These are phyloP conservation scores for Cladosporium oxysporum DNA, from an alignment of 2,329 filamentous ascomycete genomes.

Conservation along the genomic window DNA sequence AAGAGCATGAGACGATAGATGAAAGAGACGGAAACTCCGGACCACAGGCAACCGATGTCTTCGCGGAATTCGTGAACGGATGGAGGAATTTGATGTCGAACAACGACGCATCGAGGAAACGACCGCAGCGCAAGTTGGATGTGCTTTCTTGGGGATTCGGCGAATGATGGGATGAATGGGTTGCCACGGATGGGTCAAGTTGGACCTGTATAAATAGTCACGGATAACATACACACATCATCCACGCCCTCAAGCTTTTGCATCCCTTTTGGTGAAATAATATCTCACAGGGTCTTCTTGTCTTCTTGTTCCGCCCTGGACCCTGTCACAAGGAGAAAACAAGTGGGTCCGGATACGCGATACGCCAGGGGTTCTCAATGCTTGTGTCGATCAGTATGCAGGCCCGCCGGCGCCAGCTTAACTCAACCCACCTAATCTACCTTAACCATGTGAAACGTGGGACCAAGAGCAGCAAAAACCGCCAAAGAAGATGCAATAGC, in stretches of 20 bases:
- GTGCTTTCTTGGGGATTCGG: constrained; percentile 14
- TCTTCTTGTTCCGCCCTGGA: background rate
- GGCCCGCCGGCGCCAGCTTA: background rate
- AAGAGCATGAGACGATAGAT: background rate
- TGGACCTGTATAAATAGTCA: no score
- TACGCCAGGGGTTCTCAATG: constrained; percentile 1
- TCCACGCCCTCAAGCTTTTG: no score
- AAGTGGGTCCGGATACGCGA: background rate
- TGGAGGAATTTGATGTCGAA: constrained; percentile 2
- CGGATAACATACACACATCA: no score
- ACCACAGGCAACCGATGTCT: background rate
- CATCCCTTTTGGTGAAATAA: no score
- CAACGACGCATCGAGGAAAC: background rate
- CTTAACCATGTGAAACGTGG: constrained; percentile 10
- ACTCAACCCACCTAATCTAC: background rate
- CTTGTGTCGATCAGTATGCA: constrained; percentile 4
- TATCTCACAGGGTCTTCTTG: background rate
- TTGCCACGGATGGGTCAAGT: no score
- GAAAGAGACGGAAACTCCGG: background rate
- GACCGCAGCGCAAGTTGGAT: background rate
- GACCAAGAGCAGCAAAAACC: background rate
- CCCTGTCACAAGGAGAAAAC: background rate
- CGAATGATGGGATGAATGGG: background rate
- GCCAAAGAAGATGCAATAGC: background rate
- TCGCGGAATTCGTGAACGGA: background rate